Evolutionary conservation across 257 asterid genomes (phyloP).

Genomic region (Penstemon davidsonii): DNA sequence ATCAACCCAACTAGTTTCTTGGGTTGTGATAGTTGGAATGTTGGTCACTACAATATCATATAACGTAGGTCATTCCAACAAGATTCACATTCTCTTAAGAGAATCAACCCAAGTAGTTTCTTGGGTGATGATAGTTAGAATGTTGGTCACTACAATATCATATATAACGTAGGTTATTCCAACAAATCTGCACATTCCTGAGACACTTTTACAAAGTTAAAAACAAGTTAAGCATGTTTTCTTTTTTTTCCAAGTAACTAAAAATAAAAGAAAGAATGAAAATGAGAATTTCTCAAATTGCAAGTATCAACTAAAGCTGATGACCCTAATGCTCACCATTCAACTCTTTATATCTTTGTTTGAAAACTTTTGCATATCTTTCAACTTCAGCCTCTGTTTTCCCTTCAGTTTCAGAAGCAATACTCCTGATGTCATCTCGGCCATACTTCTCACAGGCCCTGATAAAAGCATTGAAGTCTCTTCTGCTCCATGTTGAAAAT

Average conservation of each 20-base stretch:
- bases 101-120: neutral
- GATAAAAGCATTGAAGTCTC: slow-evolving; percentile 90
- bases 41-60: neutral
- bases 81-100: neutral
- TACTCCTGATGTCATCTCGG: slow-evolving; percentile 70
- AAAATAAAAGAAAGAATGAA: neutral
- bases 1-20: neutral
- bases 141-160: neutral
- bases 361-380: slow-evolving; percentile 85
- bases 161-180: no score
- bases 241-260: neutral
- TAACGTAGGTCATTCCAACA: neutral
- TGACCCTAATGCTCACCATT: slow-evolving; percentile 52
- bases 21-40: neutral
- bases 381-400: slow-evolving; percentile 92
- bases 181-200: no score
- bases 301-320: neutral
- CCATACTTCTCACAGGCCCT: slow-evolving; percentile 98
- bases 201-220: no score
- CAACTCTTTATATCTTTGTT: slow-evolving; percentile 91
- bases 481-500: slow-evolving; percentile 97
- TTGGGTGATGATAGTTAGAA: neutral
- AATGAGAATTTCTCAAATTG: neutral
- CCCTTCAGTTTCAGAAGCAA: slow-evolving; percentile 98
- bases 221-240: no score